Conservation (phyloP, 2,329 filamentous ascomycete species). For the Hymenoscyphus fructigenus region DNA sequence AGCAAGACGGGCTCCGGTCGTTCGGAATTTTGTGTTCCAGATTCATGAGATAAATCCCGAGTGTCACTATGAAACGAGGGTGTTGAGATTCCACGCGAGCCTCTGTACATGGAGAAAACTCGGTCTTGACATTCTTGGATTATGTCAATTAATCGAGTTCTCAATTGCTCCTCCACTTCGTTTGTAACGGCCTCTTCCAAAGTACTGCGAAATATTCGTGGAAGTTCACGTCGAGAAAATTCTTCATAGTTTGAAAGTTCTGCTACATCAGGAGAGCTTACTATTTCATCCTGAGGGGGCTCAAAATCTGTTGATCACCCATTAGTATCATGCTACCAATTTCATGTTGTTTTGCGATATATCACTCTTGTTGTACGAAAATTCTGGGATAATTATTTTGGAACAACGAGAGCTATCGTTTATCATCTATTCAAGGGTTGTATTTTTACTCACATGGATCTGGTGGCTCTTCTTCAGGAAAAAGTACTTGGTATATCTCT, state of each 20-base stretch:
- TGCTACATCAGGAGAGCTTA: too few species aligned
- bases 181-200: background rate
- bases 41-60: too few species aligned
- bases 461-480: background rate
- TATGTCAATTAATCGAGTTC: background rate
- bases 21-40: too few species aligned
- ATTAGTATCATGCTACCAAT: too few species aligned
- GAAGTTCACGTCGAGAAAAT: background rate
- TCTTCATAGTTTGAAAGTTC: too few species aligned
- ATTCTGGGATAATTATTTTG: background rate
- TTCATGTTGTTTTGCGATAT: too few species aligned
- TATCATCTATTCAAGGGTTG: too few species aligned
- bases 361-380: background rate
- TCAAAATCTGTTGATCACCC: too few species aligned
- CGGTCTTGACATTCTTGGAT: background rate
- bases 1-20: too few species aligned
- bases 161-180: background rate
- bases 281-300: too few species aligned
- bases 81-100: too few species aligned
- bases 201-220: background rate
- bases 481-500: slow-evolving; percentile 3
- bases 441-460: slow-evolving; percentile 1
- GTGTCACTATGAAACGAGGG: too few species aligned
- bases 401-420: background rate
- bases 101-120: background rate